These are phyloP conservation scores for Daldinia grandis DNA, from an alignment of 495 filamentous ascomycete genomes.

Conservation along the genomic window DNA sequence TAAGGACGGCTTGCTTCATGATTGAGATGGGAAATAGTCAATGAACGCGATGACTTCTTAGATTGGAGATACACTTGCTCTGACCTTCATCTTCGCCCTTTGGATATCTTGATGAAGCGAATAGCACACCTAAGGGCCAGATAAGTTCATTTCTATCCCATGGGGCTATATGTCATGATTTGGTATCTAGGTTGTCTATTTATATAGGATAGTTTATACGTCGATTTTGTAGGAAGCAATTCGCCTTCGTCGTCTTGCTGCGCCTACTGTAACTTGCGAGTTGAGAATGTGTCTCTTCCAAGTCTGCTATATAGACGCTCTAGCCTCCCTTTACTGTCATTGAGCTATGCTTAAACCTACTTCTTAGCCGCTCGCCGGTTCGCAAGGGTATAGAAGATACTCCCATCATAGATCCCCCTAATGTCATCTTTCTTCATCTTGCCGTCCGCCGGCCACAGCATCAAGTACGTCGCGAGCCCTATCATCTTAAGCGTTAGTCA, in stretches of 20 bases:
- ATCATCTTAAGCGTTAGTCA: not conserved
- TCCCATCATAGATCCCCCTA: slow-evolving; percentile 48
- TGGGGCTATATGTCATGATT: not conserved
- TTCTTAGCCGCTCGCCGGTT: slow-evolving; percentile 13
- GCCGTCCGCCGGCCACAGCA: slow-evolving; percentile 50
- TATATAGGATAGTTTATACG: not conserved
- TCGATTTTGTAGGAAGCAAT: not conserved
- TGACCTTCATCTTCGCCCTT: no score
- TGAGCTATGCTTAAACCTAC: not conserved
- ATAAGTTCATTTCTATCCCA: no score
- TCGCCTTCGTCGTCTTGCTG: not conserved
- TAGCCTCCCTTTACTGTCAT: not conserved
- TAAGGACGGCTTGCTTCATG: no score
- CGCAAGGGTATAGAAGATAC: slow-evolving; percentile 51
- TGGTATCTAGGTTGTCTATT: not conserved
- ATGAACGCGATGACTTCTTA: no score
- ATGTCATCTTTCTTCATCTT: slow-evolving; percentile 48
- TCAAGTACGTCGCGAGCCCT: slow-evolving; percentile 60
- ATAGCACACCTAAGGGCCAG: no score
- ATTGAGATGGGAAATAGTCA: no score
- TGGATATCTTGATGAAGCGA: no score
- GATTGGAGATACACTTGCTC: no score
- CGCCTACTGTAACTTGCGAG: not conserved
- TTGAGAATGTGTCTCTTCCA: not conserved
- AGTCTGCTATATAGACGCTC: not conserved